Conservation (phyloP, 495 filamentous ascomycete species). For the Cenococcum geophilum region DNA sequence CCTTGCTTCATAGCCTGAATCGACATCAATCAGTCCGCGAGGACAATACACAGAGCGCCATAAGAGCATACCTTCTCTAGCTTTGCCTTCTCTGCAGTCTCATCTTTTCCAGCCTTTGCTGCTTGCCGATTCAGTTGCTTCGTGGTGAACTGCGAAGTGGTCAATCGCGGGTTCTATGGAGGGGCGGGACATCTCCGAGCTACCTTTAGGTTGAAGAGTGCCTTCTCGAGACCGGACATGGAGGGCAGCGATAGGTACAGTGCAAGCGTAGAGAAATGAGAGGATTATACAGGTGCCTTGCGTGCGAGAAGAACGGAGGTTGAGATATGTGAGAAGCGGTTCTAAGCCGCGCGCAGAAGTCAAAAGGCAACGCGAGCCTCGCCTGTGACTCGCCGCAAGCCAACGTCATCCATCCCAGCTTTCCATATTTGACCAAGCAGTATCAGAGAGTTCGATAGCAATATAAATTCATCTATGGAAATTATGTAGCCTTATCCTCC, state of each 20-base stretch:
- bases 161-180: slow-evolving; percentile 8
- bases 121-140: slow-evolving; percentile 79
- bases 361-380: neutral
- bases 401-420: slow-evolving; percentile 4
- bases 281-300: neutral
- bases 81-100: slow-evolving; percentile 73
- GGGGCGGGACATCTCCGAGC: slow-evolving; percentile 2
- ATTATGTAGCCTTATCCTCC: neutral
- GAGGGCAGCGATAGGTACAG: slow-evolving; percentile 9
- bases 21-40: slow-evolving; percentile 2
- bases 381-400: neutral
- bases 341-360: neutral
- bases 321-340: too few species aligned
- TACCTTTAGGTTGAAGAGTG: slow-evolving; percentile 60
- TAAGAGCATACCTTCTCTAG: slow-evolving; percentile 60
- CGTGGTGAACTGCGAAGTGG: slow-evolving; percentile 61
- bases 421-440: too few species aligned
- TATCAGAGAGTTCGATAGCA: too few species aligned
- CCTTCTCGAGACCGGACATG: slow-evolving; percentile 60
- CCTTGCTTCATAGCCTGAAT: slow-evolving; percentile 53
- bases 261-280: neutral
- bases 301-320: too few species aligned
- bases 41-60: neutral
- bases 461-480: too few species aligned
- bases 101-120: slow-evolving; percentile 74